Base-by-base conservation (phyloP, 306 rosid genomes). In the Pyrus communis region DNA sequence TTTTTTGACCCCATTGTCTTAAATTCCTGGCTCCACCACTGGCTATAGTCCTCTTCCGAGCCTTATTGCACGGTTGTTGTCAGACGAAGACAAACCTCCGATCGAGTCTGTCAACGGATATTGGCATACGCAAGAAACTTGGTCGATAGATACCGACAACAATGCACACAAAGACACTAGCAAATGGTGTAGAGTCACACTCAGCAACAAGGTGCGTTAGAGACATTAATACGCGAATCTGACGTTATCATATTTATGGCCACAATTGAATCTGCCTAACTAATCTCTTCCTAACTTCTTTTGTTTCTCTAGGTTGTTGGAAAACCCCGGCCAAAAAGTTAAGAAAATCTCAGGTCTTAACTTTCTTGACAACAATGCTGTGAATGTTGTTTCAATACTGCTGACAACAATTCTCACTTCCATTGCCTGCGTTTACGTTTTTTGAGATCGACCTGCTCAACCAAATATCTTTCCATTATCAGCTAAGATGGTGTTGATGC, bases 281-380 rank as follows among this genome's bases (percentile, higher is more conserved):
- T 18, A 7, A 23, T 64, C 65, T 71, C 68, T 46, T 72, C 75
- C 46, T 43, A 63, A 51, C 30, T 28, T 28, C 1, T 60, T 30
- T 14, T 63, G 3, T 30, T 7, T 28, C 72, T 73, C 77, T 84
- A 94, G 98, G 85, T 94, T 74, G 98, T 94, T 77, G 98, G 33
- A 30, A 30, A 30, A 3, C 33, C 5, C 33, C 4, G 33, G 76
- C 93, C 96, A 28, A 75, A 87, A 96, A 0, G 91, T 91, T 7
- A 82, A 84, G 80, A 87, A 69, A 85, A 93, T 93, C 77, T 91
- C 98, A 21, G 97, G 98, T 73, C 76, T 83, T 73, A 78, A 69
- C 78, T 79, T 82, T 71, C 98, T 94, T 51, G 98, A 91, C 89
- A 94, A 94, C 86, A 94, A 94, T 73, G 97, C 80, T 25, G 98